phyloP scores from a whole-genome alignment of 495 filamentous ascomycete species.

The Gamarada debralockiae region DNA sequence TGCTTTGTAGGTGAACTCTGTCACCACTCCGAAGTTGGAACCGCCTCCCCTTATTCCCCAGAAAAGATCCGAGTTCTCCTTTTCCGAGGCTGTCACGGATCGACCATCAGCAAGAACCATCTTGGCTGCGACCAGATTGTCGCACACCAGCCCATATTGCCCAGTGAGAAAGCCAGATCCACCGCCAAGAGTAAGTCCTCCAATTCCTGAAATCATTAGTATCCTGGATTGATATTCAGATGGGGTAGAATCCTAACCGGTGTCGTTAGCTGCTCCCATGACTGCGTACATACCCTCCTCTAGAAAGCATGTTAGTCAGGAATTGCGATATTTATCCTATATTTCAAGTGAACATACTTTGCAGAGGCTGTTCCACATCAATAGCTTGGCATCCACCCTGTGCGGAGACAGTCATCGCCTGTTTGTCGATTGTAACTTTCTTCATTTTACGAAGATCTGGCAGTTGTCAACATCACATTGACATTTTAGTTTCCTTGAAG shows the following conservation, averaged over 20 bases:
- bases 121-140: constrained; percentile 43
- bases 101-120: constrained; percentile 48
- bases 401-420: too few species aligned
- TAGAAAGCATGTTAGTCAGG: too few species aligned
- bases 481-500: too few species aligned
- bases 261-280: constrained; percentile 17
- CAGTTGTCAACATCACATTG: too few species aligned
- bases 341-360: too few species aligned
- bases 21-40: constrained; percentile 53
- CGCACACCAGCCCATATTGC: constrained; percentile 32
- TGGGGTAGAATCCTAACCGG: neutral
- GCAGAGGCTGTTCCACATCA: too few species aligned
- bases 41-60: constrained; percentile 50
- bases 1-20: constrained; percentile 23
- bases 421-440: too few species aligned
- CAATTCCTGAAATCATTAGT: constrained; percentile 6
- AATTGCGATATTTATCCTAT: too few species aligned
- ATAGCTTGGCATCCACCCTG: too few species aligned
- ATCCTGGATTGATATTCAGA: neutral
- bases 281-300: constrained; percentile 14
- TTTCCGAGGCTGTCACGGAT: constrained; percentile 41
- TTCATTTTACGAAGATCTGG: too few species aligned
- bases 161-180: constrained; percentile 8
- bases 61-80: constrained; percentile 43
- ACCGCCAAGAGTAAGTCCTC: constrained; percentile 13